Base-by-base conservation (phyloP, 1,284 basidiomycete genomes). In the Porogramme epimiltina region DNA sequence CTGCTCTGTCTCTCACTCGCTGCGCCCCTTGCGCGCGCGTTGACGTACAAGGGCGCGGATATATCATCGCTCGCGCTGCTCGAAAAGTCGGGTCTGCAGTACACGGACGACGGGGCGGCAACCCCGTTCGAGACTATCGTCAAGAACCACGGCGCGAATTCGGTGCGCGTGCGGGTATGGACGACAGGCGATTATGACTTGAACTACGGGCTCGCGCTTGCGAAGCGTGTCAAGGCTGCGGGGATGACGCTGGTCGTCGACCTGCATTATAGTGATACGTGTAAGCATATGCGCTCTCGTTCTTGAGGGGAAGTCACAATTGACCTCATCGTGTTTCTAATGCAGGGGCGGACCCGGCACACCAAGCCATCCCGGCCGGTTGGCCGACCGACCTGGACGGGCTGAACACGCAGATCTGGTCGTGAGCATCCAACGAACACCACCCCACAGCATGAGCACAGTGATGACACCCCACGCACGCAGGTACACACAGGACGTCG, bases 241-340 rank as follows among this genome's bases (percentile, higher is more conserved):
- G 80, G 82, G 19, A 75, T 85, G 79, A 70, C 71, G 19, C 62
- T 86, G 11, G 64, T 78, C 34, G 69, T 86, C 13, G 82, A 85
- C 57, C 62, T 85, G 44, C 82, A 86, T 58, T 84, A 79, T 62
- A 84, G 81, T 60, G 83, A 85, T 61, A 84, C 79, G 4, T 84
- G 81, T 82, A 61, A 52, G 73, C 61, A 26, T n/a, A n/a, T n/a
- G n/a, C n/a, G n/a, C n/a, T n/a, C n/a, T n/a, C n/a, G n/a, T n/a
- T n/a, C n/a, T n/a, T n/a, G n/a, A n/a, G n/a, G n/a, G n/a, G n/a
- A n/a, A n/a, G n/a, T n/a, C n/a, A n/a, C n/a, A n/a, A n/a, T n/a
- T n/a, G n/a, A n/a, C n/a, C n/a, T n/a, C n/a, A n/a, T n/a, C n/a
- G n/a, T n/a, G n/a, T n/a, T n/a, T n/a, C n/a, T n/a, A n/a, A n/a